phyloP scores from a whole-genome alignment of 768 basidiomycete genomes.

The Suillus variegatus region DNA sequence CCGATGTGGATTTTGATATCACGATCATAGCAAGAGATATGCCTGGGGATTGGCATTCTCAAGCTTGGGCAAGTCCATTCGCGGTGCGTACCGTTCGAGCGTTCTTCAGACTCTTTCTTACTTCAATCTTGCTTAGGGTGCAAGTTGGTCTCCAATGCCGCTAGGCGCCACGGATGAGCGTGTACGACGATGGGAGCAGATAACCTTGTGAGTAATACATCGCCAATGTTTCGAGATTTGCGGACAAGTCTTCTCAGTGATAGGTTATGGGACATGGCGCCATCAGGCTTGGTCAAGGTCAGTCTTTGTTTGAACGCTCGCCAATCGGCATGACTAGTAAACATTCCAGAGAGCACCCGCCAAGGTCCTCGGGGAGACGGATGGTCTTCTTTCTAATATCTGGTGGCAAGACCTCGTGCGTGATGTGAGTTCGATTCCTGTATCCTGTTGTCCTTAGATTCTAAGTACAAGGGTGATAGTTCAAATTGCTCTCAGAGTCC shows the following conservation, averaged over 20 bases:
- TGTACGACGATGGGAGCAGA: conserved; percentile 38
- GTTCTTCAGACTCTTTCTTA: background rate
- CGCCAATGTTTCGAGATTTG: background rate
- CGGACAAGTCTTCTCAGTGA: conserved; percentile 28
- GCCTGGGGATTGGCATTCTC: conserved; percentile 40
- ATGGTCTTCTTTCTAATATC: conserved; percentile 21
- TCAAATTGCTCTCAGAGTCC: conserved; percentile 34
- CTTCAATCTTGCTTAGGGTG: conserved; percentile 37
- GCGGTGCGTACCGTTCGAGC: conserved; percentile 36
- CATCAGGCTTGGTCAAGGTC: conserved; percentile 42
- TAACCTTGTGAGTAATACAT: conserved; percentile 40
- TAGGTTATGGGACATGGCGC: conserved; percentile 49
- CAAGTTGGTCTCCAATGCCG: conserved; percentile 47
- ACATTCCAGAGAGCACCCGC: conserved; percentile 38
- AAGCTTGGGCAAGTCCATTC: conserved; percentile 51
- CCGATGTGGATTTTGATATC: conserved; percentile 17
- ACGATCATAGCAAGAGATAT: conserved; percentile 39
- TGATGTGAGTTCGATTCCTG: conserved; percentile 29
- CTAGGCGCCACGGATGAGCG: conserved; percentile 36
- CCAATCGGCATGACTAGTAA: background rate
- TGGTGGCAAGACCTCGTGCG: conserved; percentile 45
- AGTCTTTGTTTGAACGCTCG: conserved; percentile 7
- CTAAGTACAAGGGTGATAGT: background rate
- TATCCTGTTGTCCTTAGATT: background rate
- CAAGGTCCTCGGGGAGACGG: conserved; percentile 30